Base-by-base conservation (phyloP, 2,329 filamentous ascomycete genomes). In the Ophiocordyceps australis region DNA sequence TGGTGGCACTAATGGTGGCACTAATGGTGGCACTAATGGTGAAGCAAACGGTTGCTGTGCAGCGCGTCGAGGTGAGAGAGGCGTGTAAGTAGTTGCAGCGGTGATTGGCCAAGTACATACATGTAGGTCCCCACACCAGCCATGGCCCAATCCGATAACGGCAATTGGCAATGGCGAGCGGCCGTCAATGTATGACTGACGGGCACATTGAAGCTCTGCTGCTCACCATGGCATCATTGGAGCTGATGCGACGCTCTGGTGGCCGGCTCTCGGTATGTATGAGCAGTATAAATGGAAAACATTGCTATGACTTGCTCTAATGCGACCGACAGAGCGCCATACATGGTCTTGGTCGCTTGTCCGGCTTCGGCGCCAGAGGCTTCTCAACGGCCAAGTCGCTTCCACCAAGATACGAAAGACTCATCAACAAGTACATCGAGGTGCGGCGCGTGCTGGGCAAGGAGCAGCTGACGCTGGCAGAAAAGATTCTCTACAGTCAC, bases 401-500 rank as follows among this genome's bases (percentile, higher is more conserved):
- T 22, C 58, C 64, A 12, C 79, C 82, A 24, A 80, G 80, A 16
- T 94, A 94, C 54, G 63, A 75, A 39, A 83, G 75, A 52, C 76
- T 93, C 26, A 65, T 85, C 45, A 65, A 65, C 42, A 79, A 75
- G 39, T 75, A 93, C 34, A 61, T 69, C 34, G 62, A 82, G 45
- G 85, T 93, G 17, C 64, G 66, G 27, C 65, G 67, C 28, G 68
- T 92, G 8, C 65, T 94, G 18, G 77, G 75, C 25, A 40, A 53
- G 30, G 57, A 60, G 37, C 58, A 62, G 29, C 68, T 98, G 31
- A 94, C 86, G 3, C 68, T 98, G 30, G 83, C 89, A 35, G 89
- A 98, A 57, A 98, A 98, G 67, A 94, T 98, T 42, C 67, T 98
- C 30, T 98, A 95, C 61, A 82, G 85, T 42, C 89, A 98, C 56